phyloP scores from a whole-genome alignment of 129 eudicot genomes.

The Pittosporum tobira region DNA sequence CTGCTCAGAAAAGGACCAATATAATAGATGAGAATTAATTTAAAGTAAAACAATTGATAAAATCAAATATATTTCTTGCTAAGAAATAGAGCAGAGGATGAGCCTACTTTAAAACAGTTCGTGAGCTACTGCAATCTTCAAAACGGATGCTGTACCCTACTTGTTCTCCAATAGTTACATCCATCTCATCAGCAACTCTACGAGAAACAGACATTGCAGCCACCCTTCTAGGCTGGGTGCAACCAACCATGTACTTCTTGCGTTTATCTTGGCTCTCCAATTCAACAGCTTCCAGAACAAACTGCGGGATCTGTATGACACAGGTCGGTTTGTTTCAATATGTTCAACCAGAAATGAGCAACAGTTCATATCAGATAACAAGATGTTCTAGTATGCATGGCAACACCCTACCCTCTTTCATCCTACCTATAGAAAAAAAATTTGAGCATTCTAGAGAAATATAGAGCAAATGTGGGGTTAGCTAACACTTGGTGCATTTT shows the following conservation, averaged over 20 bases:
- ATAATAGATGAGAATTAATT: background rate
- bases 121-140: constrained; percentile 88
- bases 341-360: background rate
- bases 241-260: constrained; percentile 73
- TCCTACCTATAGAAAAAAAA: too few species aligned
- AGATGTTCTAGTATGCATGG: too few species aligned
- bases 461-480: too few species aligned
- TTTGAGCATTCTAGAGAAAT: too few species aligned
- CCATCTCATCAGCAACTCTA: constrained; percentile 99
- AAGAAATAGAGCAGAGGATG: background rate
- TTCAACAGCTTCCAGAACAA: constrained; percentile 86
- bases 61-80: background rate
- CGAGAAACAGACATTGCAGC: constrained; percentile 99
- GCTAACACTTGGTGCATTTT: too few species aligned
- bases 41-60: background rate
- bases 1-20: constrained; percentile 21
- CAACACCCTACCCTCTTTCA: too few species aligned
- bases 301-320: constrained; percentile 83
- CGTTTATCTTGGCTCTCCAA: constrained; percentile 56
- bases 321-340: background rate
- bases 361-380: background rate
- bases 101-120: constrained; percentile 81
- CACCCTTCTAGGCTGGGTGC: constrained; percentile 98
- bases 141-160: constrained; percentile 97
- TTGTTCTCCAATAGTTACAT: constrained; percentile 90